A percentile compares a stretch with the other conserved stretches of the same genome.
Evolutionary conservation across 106 monocot genomes (phyloP).

Genomic region (Chionographis japonica): DNA sequence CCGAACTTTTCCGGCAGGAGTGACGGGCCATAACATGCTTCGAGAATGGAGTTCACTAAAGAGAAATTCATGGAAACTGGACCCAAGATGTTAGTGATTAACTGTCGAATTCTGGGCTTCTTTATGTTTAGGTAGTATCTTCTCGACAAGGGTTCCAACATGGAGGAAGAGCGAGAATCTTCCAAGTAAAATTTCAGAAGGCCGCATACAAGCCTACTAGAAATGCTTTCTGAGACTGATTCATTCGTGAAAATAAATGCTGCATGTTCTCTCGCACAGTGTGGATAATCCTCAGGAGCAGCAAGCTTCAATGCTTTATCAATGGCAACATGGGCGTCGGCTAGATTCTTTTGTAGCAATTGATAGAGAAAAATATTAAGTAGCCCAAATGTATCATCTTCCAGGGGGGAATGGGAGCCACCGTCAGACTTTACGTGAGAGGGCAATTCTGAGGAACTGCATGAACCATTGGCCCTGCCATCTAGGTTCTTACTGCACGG

Average conservation of each 20-base stretch:
- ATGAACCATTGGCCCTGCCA: background rate
- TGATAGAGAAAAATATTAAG: constrained; percentile 58
- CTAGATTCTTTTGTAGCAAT: constrained; percentile 34
- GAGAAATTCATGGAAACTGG: constrained; percentile 44
- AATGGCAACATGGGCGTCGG: constrained; percentile 42
- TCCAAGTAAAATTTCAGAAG: constrained; percentile 37
- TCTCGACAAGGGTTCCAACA: constrained; percentile 52
- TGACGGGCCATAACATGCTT: constrained; percentile 55
- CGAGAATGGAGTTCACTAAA: constrained; percentile 68
- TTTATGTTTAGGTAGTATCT: constrained; percentile 46
- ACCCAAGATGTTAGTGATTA: constrained; percentile 53
- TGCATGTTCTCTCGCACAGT: constrained; percentile 70
- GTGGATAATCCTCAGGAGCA: constrained; percentile 36
- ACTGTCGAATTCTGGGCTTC: constrained; percentile 51
- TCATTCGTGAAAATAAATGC: constrained; percentile 19
- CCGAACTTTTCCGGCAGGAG: constrained; percentile 47
- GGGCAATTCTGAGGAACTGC: constrained; percentile 1
- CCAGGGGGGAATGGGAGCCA: background rate
- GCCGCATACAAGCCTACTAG: background rate
- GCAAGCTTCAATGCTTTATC: constrained; percentile 57
- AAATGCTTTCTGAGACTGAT: background rate
- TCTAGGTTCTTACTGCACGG: constrained; percentile 1
- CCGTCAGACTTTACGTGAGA: constrained; percentile 9
- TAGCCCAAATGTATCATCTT: constrained; percentile 44
- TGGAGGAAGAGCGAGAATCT: constrained; percentile 31